Evolutionary conservation across 768 basidiomycete species (phyloP).

Genomic region (Albatrellus ellisii): DNA sequence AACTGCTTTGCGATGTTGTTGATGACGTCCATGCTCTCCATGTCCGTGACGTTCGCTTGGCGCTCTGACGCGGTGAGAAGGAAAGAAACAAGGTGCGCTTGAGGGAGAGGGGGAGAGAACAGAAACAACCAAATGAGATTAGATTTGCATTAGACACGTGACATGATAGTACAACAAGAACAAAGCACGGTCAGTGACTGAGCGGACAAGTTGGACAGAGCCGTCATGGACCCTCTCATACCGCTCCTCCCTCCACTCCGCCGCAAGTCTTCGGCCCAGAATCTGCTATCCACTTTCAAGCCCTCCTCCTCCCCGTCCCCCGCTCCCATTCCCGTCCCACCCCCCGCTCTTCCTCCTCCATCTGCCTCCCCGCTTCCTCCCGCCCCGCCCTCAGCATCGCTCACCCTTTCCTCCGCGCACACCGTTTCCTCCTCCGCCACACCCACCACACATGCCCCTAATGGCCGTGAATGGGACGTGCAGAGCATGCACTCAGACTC

Average conservation of each 20-base stretch:
- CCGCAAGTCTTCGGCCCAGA: conserved; percentile 78
- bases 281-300: conserved; percentile 70
- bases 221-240: conserved; percentile 18
- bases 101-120: too few species aligned
- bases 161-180: too few species aligned
- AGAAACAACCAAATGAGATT: too few species aligned
- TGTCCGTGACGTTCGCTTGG: too few species aligned
- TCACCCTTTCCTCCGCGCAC: not conserved
- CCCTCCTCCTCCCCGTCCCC: conserved; percentile 9
- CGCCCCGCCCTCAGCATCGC: not conserved
- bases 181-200: too few species aligned
- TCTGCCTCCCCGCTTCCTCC: conserved; percentile 4
- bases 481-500: conserved; percentile 47
- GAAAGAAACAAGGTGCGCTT: too few species aligned
- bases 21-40: conserved; percentile 57
- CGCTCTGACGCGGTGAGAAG: too few species aligned
- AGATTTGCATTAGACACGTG: too few species aligned
- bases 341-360: conserved; percentile 16
- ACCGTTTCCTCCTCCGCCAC: not conserved
- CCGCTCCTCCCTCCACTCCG: conserved; percentile 48
- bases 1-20: conserved; percentile 67
- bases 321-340: conserved; percentile 15
- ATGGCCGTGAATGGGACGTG: conserved; percentile 54
- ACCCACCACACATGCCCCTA: conserved; percentile 17
- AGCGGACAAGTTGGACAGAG: too few species aligned